Evolutionary conservation across 306 rosid species (phyloP), one percentile per base, ranked within the genome.

Genomic region (Carpinus viminea): DNA sequence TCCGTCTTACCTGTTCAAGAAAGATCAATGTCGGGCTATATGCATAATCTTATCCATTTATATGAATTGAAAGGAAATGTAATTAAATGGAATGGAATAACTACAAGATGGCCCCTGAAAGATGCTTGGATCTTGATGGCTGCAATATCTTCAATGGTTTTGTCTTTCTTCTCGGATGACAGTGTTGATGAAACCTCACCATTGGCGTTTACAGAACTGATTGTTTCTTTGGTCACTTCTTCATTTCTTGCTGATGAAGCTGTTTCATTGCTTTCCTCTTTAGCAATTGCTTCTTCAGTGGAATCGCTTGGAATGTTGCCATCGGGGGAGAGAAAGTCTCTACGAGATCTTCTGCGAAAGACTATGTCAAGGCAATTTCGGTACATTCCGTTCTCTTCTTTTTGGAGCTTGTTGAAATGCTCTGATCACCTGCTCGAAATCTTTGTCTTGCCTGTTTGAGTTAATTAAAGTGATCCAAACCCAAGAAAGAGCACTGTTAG

Each of bases 301-400:
- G 71, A 84, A 43, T 46, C 72, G 26, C 50, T 18, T 0, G 82
- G 81, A 52, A 74, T 36, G 77, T 83, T 84, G 34, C 83, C 8
- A 46, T 73, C 68, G 12, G 83, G 82, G 24, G 74, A 79, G 48
- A 79, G 36, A 45, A 36, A 77, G 46, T 91, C 85, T 76, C 77
- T 78, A 21, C 73, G 65, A 66, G 86, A 75, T 15, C 85, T 70
- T 86, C 85, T 74, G 47, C 24, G 57, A 38, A 89, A 80, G 72
- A 88, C 66, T 41, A 68, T 74, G 61, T 77, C 81, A 12, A 91
- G 81, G 92, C 91, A 90, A 68, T 79, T 91, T 20, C 82, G 55
- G 0, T 80, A 45, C 57, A 34, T 74, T 50, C 86, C 92, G 83
- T 84, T 73, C 60, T 57, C 21, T 54, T 65, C n/a, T 17, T 41